Conservation (phyloP, 805 yeast genomes). For the Pichia nanzhaoensis region DNA sequence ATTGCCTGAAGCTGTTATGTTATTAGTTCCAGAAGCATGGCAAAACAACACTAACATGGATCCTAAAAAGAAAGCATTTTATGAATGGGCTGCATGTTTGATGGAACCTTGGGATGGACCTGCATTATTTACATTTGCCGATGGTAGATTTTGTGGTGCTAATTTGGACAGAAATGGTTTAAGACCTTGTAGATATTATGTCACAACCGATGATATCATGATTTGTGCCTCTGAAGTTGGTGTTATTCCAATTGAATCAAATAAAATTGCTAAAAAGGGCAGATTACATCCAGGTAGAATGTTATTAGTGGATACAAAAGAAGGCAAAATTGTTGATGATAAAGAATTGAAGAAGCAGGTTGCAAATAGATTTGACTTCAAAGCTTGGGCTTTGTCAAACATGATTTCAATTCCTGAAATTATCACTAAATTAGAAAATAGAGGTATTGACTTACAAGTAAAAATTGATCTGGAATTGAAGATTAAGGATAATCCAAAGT, state of each 20-base stretch:
- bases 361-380: conserved; percentile 81
- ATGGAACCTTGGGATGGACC: conserved; percentile 99
- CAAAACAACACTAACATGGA: conserved; percentile 84
- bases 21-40: conserved; percentile 97
- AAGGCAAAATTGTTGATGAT: conserved; percentile 91
- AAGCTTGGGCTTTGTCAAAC: conserved; percentile 86
- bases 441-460: conserved; percentile 27
- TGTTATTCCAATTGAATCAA: conserved; percentile 84
- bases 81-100: conserved; percentile 98
- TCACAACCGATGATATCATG: conserved; percentile 90
- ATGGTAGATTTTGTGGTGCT: conserved; percentile 98
- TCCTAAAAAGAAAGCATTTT: conserved; percentile 86
- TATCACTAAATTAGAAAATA: conserved; percentile 46
- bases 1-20: conserved; percentile 94
- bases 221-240: conserved; percentile 99
- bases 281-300: conserved; percentile 94
- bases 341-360: conserved; percentile 76
- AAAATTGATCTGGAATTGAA: conserved; percentile 31
- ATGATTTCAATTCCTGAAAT: conserved; percentile 79
- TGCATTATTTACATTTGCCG: conserved; percentile 92
- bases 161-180: conserved; percentile 95
- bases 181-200: conserved; percentile 96
- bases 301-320: conserved; percentile 89
- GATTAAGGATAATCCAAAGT: conserved; percentile 75
- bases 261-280: conserved; percentile 80